Evolutionary conservation across 2,329 filamentous ascomycete species (phyloP).

Genomic region (Arthroderma uncinatum): DNA sequence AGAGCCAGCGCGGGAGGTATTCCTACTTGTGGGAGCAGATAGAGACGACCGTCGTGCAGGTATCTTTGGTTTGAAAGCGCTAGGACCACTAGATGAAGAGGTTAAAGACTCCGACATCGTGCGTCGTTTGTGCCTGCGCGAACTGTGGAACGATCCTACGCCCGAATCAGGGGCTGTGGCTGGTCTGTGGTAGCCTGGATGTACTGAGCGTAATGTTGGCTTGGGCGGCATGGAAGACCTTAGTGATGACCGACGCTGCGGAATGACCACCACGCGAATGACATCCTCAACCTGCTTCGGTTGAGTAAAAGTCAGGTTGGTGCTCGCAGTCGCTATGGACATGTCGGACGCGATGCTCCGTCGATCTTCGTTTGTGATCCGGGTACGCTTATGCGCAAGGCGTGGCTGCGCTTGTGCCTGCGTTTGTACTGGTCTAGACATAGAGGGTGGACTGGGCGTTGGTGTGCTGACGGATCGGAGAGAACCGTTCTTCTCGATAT

Average conservation of each 20-base stretch:
- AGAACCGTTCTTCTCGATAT: conserved; percentile 44
- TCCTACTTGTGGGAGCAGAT: conserved; percentile 37
- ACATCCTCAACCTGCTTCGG: conserved; percentile 28
- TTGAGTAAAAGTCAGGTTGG: conserved; percentile 1
- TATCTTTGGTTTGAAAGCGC: conserved; percentile 23
- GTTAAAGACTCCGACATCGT: conserved; percentile 33
- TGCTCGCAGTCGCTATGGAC: conserved; percentile 24
- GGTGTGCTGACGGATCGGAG: conserved; percentile 40
- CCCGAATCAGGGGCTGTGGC: conserved; percentile 27
- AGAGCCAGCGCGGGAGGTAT: conserved; percentile 35
- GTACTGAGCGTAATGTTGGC: conserved; percentile 23
- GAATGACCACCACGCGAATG: conserved; percentile 39
- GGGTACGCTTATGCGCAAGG: conserved; percentile 41
- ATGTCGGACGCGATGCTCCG: conserved; percentile 35
- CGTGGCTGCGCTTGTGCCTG: conserved; percentile 25
- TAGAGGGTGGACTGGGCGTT: background rate
- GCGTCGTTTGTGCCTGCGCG: conserved; percentile 23
- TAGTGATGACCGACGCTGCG: conserved; percentile 37
- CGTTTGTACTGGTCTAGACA: background rate
- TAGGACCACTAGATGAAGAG: conserved; percentile 3
- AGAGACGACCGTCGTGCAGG: conserved; percentile 36
- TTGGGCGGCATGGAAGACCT: conserved; percentile 30
- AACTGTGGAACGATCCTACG: conserved; percentile 23
- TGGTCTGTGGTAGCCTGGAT: conserved; percentile 27
- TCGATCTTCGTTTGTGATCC: conserved; percentile 39